Evolutionary conservation across 306 rosid species (phyloP).

Genomic region (Corylus americana): DNA sequence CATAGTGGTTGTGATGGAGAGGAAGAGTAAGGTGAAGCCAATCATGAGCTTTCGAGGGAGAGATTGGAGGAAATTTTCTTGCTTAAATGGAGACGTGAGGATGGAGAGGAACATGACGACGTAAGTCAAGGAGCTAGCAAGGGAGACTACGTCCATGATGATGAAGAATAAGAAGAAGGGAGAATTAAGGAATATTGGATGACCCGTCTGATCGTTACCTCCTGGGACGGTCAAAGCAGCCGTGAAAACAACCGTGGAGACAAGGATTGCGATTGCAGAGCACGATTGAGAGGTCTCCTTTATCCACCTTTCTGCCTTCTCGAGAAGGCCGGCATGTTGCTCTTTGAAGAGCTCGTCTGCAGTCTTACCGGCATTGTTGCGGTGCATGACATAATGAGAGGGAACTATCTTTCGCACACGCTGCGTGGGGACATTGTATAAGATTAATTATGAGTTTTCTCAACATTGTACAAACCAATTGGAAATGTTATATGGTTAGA

Average conservation of each 20-base stretch:
- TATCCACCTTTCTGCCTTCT: neutral
- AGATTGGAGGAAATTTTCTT: neutral
- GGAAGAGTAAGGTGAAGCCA: neutral
- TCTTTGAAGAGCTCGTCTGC: slow-evolving; percentile 1
- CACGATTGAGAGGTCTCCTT: slow-evolving; percentile 9
- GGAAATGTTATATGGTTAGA: no score
- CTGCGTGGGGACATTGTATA: neutral
- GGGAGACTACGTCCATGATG: neutral
- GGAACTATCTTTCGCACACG: neutral
- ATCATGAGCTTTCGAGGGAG: neutral
- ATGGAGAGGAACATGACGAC: neutral
- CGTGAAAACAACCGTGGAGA: slow-evolving; percentile 1
- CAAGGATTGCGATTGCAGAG: neutral
- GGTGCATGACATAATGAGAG: neutral
- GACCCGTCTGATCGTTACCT: neutral
- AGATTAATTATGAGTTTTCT: no score
- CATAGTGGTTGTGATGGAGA: neutral
- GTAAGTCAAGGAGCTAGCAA: neutral
- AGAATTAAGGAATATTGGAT: neutral
- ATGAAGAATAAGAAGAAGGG: neutral
- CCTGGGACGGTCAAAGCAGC: neutral
- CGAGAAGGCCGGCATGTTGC: neutral
- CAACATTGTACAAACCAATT: no score
- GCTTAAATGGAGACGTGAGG: neutral
- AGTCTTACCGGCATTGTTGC: neutral